Conservation (phyloP, 495 filamentous ascomycete species). For the Neurospora discreta region DNA sequence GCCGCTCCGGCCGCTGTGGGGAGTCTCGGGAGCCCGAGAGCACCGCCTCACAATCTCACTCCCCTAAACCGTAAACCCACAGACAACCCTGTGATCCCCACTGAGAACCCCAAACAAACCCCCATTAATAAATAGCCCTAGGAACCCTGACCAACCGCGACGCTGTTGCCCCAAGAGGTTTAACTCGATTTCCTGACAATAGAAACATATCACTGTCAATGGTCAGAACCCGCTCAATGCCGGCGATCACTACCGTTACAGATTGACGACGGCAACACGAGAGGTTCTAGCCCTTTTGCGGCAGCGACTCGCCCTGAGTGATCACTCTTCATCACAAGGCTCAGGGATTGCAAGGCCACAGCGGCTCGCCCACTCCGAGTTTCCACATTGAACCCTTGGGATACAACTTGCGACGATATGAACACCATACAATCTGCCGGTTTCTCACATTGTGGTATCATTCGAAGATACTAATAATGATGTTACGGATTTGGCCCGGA, state of each 20-base stretch:
- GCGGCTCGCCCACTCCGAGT: not conserved
- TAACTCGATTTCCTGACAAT: not conserved
- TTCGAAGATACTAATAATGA: not conserved
- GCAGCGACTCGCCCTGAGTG: not conserved
- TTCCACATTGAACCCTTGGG: not conserved
- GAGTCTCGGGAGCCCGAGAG: not conserved
- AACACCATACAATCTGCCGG: not conserved
- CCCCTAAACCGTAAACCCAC: not conserved
- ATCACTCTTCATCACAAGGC: not conserved
- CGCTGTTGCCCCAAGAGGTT: not conserved
- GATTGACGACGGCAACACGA: not conserved
- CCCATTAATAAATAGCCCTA: not conserved
- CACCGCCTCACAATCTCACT: not conserved
- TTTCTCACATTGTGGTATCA: not conserved
- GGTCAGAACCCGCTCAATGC: not conserved
- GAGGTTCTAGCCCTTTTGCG: not conserved
- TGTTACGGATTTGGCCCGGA: not conserved
- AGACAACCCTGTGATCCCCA: not conserved
- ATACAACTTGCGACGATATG: not conserved
- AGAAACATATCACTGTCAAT: not conserved
- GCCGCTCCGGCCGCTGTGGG: not conserved
- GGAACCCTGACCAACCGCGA: not conserved
- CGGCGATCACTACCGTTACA: not conserved
- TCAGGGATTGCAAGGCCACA: not conserved
- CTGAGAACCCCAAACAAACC: not conserved